phyloP scores from a whole-genome alignment of 257 asterid genomes.

The Petunia secreta region DNA sequence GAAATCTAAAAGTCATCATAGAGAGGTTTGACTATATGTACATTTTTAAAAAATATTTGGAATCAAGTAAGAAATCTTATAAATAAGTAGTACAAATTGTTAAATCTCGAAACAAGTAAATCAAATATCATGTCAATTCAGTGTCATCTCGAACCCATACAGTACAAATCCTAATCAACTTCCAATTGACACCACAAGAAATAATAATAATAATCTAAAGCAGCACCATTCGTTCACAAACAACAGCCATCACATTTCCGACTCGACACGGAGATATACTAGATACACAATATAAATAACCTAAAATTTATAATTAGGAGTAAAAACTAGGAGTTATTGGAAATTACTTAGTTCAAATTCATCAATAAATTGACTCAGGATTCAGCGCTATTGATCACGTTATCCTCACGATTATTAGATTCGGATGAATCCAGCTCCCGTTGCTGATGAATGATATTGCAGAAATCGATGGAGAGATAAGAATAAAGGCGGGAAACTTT shows the following conservation, averaged over 20 bases:
- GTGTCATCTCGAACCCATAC: too few relatives aligned
- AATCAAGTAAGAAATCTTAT: too few relatives aligned
- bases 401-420: slow-evolving; percentile 3
- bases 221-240: slow-evolving; percentile 11
- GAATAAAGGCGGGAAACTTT: slow-evolving; percentile 58
- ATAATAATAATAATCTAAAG: not conserved
- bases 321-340: not conserved
- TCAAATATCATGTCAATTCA: too few relatives aligned
- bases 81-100: too few relatives aligned
- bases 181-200: not conserved
- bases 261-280: slow-evolving; percentile 23
- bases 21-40: too few relatives aligned
- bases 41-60: too few relatives aligned
- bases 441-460: slow-evolving; percentile 45
- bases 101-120: too few relatives aligned
- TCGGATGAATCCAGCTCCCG: slow-evolving; percentile 22
- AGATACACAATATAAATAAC: not conserved
- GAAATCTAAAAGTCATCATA: too few relatives aligned
- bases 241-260: slow-evolving; percentile 6
- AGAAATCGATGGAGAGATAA: slow-evolving; percentile 54
- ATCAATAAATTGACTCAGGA: slow-evolving; percentile 28
- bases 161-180: too few relatives aligned
- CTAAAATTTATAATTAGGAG: not conserved
- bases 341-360: not conserved
- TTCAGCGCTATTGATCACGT: slow-evolving; percentile 17